Percentiles rank a stretch among this genome's conserved stretches.
Evolutionary conservation across 306 rosid species (phyloP).

Genomic region (Lathyrus sativus): DNA sequence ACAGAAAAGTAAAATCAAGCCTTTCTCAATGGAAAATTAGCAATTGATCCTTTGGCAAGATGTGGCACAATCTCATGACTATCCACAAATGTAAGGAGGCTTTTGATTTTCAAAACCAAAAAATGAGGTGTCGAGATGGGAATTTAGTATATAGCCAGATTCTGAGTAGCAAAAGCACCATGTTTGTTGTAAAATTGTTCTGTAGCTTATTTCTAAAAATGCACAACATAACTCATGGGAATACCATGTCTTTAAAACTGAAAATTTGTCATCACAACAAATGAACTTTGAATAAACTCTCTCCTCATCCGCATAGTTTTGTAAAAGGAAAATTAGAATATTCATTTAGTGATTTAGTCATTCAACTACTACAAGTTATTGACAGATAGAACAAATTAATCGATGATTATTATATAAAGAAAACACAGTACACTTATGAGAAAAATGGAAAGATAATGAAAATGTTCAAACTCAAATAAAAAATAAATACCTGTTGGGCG

Average conservation of each 20-base stretch:
- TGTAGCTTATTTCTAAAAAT: background rate
- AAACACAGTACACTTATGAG: conserved; percentile 2
- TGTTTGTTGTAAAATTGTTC: background rate
- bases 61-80: background rate
- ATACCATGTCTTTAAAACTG: conserved; percentile 2
- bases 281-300: conserved; percentile 26
- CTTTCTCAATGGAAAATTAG: background rate
- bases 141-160: background rate
- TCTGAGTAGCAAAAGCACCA: background rate
- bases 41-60: conserved; percentile 5
- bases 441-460: conserved; percentile 22
- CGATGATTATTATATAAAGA: conserved; percentile 9
- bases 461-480: conserved; percentile 2
- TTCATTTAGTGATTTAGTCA: conserved; percentile 3
- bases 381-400: conserved; percentile 16
- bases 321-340: conserved; percentile 13
- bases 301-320: background rate
- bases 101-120: background rate
- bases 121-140: background rate
- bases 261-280: conserved; percentile 8
- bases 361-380: conserved; percentile 8
- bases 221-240: background rate
- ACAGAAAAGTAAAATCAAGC: conserved; percentile 5
- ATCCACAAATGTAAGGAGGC: conserved; percentile 8
- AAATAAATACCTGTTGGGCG: conserved; percentile 77